Evolutionary conservation across 768 basidiomycete genomes (phyloP), one percentile per base, ranked within the genome.

Genomic region (Tephrocybe sp.): DNA sequence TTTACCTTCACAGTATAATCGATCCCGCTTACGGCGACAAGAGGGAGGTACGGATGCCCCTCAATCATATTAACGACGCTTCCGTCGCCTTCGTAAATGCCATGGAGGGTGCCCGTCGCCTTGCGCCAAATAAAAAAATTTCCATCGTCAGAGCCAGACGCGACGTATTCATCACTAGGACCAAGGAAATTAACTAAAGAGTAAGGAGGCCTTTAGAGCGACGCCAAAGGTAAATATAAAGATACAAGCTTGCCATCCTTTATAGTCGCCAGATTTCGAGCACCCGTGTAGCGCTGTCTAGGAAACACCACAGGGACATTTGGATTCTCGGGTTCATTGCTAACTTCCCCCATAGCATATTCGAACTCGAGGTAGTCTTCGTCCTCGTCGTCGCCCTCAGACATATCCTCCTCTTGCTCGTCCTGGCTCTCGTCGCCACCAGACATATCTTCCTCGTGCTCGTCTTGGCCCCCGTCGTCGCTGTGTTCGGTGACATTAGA

Each of bases 111-210:
- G 0, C 82, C 84, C 13, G 76, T 76, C 15, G 68, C 64, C 61
- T 94, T 94, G 52, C 80, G 72, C 92, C 92, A 95, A 12, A 94
- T 72, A 63, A 95, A 95, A 65, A 88, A 84, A 61, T 89, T 84
- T 1, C 88, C 88, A 55, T 93, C 91, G 59, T 95, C 92, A 3
- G 87, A 91, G 6, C 92, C 92, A 19, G 90, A 91, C 11, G 80
- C 74, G 18, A 94, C 78, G 49, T 76, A 88, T 64, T 94, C 87
- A 45, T 91, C 86, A 36, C 68, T 66, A 5, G 86, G 83, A 0
- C 92, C 92, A 31, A 94, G 67, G 62, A 91, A 94, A 63, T 91
- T 94, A 30, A 91, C 91, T 92, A 50, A 38, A 4, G 37, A 9
- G 1, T 49, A 19, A 42, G 21, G 19, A 23, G 15, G 13, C 11